phyloP scores from a whole-genome alignment of 768 basidiomycete species.

The Roridomyces roridus region DNA sequence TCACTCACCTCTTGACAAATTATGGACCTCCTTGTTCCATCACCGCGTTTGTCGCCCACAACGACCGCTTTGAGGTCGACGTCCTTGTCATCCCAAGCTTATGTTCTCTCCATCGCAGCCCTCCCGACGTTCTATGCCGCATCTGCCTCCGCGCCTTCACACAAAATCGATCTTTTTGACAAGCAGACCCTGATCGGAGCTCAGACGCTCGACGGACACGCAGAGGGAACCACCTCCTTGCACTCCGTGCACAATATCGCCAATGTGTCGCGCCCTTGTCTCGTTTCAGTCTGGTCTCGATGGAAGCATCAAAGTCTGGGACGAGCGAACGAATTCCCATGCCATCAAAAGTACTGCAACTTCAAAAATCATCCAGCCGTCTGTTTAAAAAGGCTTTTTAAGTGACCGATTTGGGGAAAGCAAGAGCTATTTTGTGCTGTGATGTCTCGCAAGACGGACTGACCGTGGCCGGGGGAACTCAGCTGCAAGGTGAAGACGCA shows the following conservation, averaged over 20 bases:
- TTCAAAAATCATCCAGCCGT: constrained; percentile 3
- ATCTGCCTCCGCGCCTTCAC: constrained; percentile 66
- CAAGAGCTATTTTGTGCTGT: constrained; percentile 61
- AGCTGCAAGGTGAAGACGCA: constrained; percentile 81
- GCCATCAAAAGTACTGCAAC: constrained; percentile 64
- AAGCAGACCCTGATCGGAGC: constrained; percentile 54
- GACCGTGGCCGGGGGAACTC: constrained; percentile 84
- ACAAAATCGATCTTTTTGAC: constrained; percentile 73
- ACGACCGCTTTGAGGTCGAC: constrained; percentile 34
- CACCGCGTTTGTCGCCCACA: constrained; percentile 15
- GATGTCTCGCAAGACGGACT: constrained; percentile 75
- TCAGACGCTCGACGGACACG: constrained; percentile 62
- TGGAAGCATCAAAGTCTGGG: constrained; percentile 78
- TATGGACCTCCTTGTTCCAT: constrained; percentile 15
- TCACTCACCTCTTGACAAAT: neutral
- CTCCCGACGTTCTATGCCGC: constrained; percentile 60
- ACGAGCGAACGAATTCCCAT: constrained; percentile 60
- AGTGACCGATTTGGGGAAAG: constrained; percentile 58
- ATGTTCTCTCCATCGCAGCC: constrained; percentile 65
- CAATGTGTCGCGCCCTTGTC: constrained; percentile 44
- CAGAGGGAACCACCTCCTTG: constrained; percentile 61
- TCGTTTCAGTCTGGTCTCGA: constrained; percentile 70
- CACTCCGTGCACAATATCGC: constrained; percentile 49
- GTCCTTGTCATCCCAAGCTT: constrained; percentile 49
- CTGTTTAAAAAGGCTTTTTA: constrained; percentile 37